phyloP scores from a whole-genome alignment of 164 flowering plant species.

The Piper betle region DNA sequence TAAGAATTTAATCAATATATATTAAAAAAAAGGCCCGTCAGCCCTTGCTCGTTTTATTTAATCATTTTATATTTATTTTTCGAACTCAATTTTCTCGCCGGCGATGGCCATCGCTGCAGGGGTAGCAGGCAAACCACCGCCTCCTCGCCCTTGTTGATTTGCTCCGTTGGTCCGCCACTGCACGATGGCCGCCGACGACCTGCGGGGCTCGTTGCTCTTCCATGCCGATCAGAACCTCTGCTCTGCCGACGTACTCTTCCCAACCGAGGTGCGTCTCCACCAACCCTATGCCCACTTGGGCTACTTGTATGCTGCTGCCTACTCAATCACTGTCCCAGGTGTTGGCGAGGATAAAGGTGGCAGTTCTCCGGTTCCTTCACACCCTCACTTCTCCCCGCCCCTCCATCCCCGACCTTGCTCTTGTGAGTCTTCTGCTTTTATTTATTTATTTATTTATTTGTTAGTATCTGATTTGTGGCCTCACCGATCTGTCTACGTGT shows the following conservation, averaged over 20 bases:
- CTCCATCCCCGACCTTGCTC: slow-evolving; percentile 56
- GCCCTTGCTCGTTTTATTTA: too few species aligned
- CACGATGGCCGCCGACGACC: slow-evolving; percentile 22
- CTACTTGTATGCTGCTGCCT: not conserved
- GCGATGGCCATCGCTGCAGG: too few species aligned
- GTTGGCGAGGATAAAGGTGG: slow-evolving; percentile 74
- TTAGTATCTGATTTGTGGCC: not conserved
- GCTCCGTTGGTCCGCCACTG: too few species aligned
- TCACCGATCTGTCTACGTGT: not conserved
- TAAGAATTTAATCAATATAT: too few species aligned
- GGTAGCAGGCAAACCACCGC: too few species aligned
- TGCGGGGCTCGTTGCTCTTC: slow-evolving; percentile 41
- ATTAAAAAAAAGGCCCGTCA: too few species aligned
- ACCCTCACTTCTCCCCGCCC: slow-evolving; percentile 52
- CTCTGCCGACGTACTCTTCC: slow-evolving; percentile 65
- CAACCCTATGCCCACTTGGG: slow-evolving; percentile 1
- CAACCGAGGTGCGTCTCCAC: slow-evolving; percentile 33
- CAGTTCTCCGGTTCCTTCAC: slow-evolving; percentile 68
- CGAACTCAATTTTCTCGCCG: too few species aligned
- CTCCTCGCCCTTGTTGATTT: too few species aligned
- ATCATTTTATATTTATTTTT: too few species aligned
- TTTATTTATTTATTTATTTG: not conserved
- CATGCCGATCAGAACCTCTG: slow-evolving; percentile 69
- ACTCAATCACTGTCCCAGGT: slow-evolving; percentile 30
- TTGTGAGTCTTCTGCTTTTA: slow-evolving; percentile 24